Evolutionary conservation across 257 asterid species (phyloP), one percentile per base, ranked within the genome.

Genomic region (Leptodermis oblonga): DNA sequence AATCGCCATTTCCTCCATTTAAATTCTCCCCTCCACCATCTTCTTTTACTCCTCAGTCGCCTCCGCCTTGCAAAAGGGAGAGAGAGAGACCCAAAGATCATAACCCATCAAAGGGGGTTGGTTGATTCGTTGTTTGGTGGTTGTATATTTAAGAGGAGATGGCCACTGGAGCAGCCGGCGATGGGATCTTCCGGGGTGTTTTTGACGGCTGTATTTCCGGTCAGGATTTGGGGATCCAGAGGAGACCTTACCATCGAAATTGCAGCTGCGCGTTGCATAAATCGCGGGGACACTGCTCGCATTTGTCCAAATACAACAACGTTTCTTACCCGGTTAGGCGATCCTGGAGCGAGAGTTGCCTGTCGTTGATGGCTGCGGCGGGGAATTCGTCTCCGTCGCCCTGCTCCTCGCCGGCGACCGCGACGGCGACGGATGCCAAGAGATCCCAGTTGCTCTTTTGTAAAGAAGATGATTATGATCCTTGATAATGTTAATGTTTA

Each of bases 171-270:
- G 89, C 92, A 3, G 86, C 88, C 11, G 88, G 88, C 31, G 96
- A 86, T 33, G 90, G 86, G 18, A 12, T 87, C 5, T 14, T 84
- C 61, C 80, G 86, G 49, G 84, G 86, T 10, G 42, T 79, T 0
- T 83, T 82, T 31, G 90, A 83, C 13, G 89, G 89, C 41, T 83
- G 91, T 78, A 72, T 90, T 59, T 81, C 91, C 76, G 79, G 80
- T 37, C 77, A 68, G 7, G 97, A 86, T 55, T 62, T 42, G 46
- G 86, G 84, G 53, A 75, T 86, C n/a, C 75, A 82, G 46, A 79
- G 85, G 54, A 81, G 95, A 49, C 97, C 95, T 13, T 90, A 90
- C 74, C 97, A 90, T 70, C 76, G 80, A 13, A 85, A 86, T 72
- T 90, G 97, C 55, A 51, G 80, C 78, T 90, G 97, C 67, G 93